Base-by-base conservation (phyloP, 805 yeast species). In the Saccharomycopsis lassenensis region DNA sequence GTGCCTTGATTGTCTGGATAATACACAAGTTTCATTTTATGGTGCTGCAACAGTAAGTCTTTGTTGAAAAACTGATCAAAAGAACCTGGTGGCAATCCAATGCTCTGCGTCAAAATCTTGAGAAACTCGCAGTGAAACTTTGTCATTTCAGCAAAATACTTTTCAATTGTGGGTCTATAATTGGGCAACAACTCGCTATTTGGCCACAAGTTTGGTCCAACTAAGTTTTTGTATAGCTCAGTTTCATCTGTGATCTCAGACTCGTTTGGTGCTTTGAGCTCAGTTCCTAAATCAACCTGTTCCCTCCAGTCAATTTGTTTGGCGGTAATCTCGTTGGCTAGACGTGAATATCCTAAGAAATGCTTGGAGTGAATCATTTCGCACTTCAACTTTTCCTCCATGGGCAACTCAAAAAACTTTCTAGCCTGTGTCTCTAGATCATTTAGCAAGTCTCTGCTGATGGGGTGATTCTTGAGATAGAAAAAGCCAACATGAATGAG, bases 171-270 rank as follows among this genome's bases (percentile, higher is more conserved):
- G 4, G 61, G 57, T 39, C 63, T 52, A 51, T 71, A 71, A 4
- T 56, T 48, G 1, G 76, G 77, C 3, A 62, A 50, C 5, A 48
- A 46, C 4, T 46, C 34, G 21, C 56, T 59, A 22, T 65, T 63
- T 0, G 76, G 74, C 69, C 72, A 74, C 37, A 61, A 49, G 46
- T 71, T 71, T 4, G 79, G 78, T 1, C 80, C 80, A 43, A 67
- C 73, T 36, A 74, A 54, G 33, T 69, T 65, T 35, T 56, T 55
- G 57, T 69, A 71, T 10, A 66, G 24, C 14, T 58, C 66, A 26
- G 50, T 58, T 14, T 48, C 42, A 2, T 42, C 44, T 8, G 28
- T 23, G 16, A 39, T 33, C 6, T 46, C 29, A 14, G 38, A 42
- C 8, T 46, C 25, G 14, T 38, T 43, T 1, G 72, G 72, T 7